A percentile compares a stretch with the other conserved stretches of the same genome.
Conservation (phyloP, 2,329 filamentous ascomycete species). For the Aciculosporium take region DNA sequence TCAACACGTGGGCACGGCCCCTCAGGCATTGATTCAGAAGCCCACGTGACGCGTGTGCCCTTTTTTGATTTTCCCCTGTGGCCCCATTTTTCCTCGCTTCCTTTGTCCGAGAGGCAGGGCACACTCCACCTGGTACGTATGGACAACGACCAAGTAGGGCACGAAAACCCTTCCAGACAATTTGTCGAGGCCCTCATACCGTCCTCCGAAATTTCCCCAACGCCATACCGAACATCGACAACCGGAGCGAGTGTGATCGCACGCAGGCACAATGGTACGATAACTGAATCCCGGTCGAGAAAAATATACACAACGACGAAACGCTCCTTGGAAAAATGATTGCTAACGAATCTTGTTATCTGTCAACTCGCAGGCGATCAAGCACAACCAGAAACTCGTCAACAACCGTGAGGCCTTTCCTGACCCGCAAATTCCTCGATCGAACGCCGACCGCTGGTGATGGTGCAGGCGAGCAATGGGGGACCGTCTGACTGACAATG, state of each 20-base stretch:
- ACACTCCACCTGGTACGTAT: conserved; percentile 21
- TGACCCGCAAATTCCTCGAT: conserved; percentile 5
- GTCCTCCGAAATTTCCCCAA: conserved; percentile 25
- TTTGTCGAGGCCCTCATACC: conserved; percentile 23
- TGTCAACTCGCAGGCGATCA: conserved; percentile 59
- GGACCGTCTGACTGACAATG: conserved; percentile 25
- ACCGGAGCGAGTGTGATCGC: conserved; percentile 34
- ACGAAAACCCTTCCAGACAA: conserved; percentile 28
- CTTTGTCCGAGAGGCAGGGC: conserved; percentile 6
- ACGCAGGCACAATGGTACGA: conserved; percentile 40
- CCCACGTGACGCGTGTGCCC: conserved; percentile 13
- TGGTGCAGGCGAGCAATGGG: background rate
- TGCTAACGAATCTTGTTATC: conserved; percentile 18
- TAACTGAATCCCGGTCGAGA: conserved; percentile 10
- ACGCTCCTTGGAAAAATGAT: no score
- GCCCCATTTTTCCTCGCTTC: conserved; percentile 8
- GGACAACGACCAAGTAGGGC: conserved; percentile 25
- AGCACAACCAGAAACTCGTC: conserved; percentile 98
- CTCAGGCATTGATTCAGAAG: conserved; percentile 11
- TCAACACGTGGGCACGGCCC: background rate
- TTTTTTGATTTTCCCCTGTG: no score
- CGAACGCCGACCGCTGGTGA: conserved; percentile 16
- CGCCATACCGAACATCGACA: conserved; percentile 26
- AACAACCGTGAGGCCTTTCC: conserved; percentile 67
- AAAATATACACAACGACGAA: background rate